Evolutionary conservation across 2,329 filamentous ascomycete genomes (phyloP).

Genomic region (Cladosporium sp.): DNA sequence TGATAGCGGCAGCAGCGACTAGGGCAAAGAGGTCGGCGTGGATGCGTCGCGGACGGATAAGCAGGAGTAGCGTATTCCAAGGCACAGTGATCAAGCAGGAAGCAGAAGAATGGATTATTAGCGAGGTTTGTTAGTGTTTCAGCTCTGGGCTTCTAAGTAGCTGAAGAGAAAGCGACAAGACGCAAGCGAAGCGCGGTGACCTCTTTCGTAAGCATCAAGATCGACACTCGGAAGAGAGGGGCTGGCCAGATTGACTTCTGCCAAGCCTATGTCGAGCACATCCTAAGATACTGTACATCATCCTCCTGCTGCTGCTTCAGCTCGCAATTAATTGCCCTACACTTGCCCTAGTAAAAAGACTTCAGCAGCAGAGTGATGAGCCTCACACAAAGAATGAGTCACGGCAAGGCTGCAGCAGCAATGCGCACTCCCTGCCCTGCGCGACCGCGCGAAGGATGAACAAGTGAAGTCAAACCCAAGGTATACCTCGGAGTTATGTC

Average conservation of each 20-base stretch:
- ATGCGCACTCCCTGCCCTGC: neutral
- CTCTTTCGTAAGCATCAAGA: constrained; percentile 17
- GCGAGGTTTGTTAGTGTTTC: neutral
- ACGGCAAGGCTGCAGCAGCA: constrained; percentile 11
- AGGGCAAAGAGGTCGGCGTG: neutral
- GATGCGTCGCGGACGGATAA: neutral
- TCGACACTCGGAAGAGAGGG: constrained; percentile 12
- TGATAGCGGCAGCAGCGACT: neutral
- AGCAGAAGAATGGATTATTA: neutral
- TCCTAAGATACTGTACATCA: too few relatives aligned
- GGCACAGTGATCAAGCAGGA: neutral
- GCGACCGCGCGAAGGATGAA: constrained; percentile 9
- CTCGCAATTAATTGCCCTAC: neutral
- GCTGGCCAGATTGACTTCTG: constrained; percentile 9
- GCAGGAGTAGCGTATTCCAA: neutral
- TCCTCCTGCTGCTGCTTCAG: neutral
- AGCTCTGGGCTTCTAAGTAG: neutral
- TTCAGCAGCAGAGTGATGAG: neutral
- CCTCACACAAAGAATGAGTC: neutral
- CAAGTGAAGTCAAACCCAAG: neutral
- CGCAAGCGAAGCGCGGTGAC: constrained; percentile 8
- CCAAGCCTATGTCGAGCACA: neutral
- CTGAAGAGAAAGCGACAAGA: neutral
- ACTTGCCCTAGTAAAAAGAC: neutral
- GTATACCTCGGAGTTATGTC: neutral